Base-by-base conservation (phyloP, 805 yeast species). In the Candida tallmaniae region DNA sequence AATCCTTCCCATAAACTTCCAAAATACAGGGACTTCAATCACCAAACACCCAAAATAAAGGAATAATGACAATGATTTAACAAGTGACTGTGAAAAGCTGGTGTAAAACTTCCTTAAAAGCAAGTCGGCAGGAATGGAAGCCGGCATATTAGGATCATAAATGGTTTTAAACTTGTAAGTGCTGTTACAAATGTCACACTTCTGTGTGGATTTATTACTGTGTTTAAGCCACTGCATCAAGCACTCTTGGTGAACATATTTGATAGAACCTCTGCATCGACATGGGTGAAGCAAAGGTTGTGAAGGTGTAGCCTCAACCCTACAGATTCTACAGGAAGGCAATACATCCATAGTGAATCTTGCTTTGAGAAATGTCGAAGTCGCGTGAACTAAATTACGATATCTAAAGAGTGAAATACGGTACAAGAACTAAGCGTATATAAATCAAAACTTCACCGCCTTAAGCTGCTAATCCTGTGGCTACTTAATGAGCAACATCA, bases 201-300 rank as follows among this genome's bases (percentile, higher is more conserved):
- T 68, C 37, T 57, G 56, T 9, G 80, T 68, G 22, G 71, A 70
- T 39, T 79, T 76, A 33, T 73, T 67, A 13, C 84, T 68, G 52
- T 78, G 88, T 32, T 71, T 68, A 26, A 93, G 72, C 98, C 98
- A 90, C 50, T 86, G 93, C 48, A 78, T 63, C 29, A 90, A 60
- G 42, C 99, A 93, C 36, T 83, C 94, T 56, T 90, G 95, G 56
- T 93, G 99, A 35, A 93, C 85, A 50, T 80, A 89, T 54, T 82
- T 83, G 55, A 93, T 94, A 10, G 95, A 83, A 2, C 99, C 99
- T 34, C 87, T 71, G 60, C 98, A 93, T 50, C 76, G 80, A 60
- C 99, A 93, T 3, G 98, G 98, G 56, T 84, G 89, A 44, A 74
- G 81, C 29, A 93, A 65, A 3, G 96, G 96, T 44, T 84, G 86